These are phyloP conservation scores for Aspergillus campestris DNA, from an alignment of 495 filamentous ascomycete genomes.

Conservation along the genomic window DNA sequence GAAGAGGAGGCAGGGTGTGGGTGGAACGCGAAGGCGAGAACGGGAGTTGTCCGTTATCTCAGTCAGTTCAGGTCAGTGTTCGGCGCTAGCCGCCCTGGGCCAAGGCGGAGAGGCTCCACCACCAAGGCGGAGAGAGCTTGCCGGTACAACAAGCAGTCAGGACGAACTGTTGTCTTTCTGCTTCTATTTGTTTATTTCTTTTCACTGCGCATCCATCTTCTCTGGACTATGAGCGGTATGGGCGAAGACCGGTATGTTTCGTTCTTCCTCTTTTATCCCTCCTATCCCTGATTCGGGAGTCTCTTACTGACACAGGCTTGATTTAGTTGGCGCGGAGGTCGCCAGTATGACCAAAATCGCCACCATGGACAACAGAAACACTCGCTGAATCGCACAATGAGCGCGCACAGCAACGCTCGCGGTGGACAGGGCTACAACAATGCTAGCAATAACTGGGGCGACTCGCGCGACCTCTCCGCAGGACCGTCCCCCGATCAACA, in stretches of 20 bases:
- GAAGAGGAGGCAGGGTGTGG: background rate
- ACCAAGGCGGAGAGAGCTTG: background rate
- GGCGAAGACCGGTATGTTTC: constrained; percentile 29
- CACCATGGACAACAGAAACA: constrained; percentile 30
- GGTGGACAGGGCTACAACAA: constrained; percentile 16
- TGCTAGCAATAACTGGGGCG: constrained; percentile 18
- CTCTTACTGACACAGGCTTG: constrained; percentile 1
- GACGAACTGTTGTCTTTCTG: background rate
- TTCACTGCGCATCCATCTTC: background rate
- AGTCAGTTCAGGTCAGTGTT: background rate
- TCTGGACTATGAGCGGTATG: constrained; percentile 26
- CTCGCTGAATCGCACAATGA: constrained; percentile 21
- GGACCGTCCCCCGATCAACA: constrained; percentile 32
- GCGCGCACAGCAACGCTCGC: constrained; percentile 25
- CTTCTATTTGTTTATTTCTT: background rate
- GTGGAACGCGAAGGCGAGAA: constrained; percentile 6
- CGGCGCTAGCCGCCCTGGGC: constrained; percentile 7
- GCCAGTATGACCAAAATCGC: constrained; percentile 27
- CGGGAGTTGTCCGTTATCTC: constrained; percentile 4
- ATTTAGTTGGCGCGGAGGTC: constrained; percentile 36
- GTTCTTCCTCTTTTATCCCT: background rate
- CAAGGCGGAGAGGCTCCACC: constrained; percentile 21
- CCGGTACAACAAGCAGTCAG: background rate
- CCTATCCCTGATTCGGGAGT: background rate
- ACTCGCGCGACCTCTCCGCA: constrained; percentile 11